Evolutionary conservation across 2,329 filamentous ascomycete species (phyloP), one percentile per base, ranked within the genome.

Genomic region (Aspergillus spinulosporus): DNA sequence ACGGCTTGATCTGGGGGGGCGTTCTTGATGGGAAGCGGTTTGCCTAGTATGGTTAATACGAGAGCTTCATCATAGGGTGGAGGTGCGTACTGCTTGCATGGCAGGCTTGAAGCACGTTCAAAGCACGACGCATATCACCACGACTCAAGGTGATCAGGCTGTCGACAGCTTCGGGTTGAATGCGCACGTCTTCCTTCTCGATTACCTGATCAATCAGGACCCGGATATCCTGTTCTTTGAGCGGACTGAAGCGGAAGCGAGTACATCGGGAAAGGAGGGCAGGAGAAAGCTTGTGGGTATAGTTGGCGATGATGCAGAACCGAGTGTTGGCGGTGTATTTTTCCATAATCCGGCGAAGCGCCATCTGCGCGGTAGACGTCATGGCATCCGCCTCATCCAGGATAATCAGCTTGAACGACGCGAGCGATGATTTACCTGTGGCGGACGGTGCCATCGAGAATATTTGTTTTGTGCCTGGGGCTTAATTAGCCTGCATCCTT

Each of bases 281-380:
- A 0, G 94, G 93, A 9, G 91, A 95, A 39, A 99, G 85, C 75
- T 99, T 99, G 79, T 99, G 94, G 31, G 94, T 94, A 75, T 99
- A 99, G 77, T 99, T 99, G 66, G 94, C 94, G 66, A 99, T 97
- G 70, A 99, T 91, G 78, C 93, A 97, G 78, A 99, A 99, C 51
- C 94, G 83, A 2, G 94, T 97, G 77, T 99, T 99, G 58, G 90
- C 90, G 0, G 94, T 99, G 78, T 99, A 99, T 77, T 96, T 96
- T 72, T 99, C 94, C 94, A 99, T 99, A 70, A 99, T 97, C 47
- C 94, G 82, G 60, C 94, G 85, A 54, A 99, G 80, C 0, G 94
- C 94, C 93, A 99, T 99, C 76, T 99, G 94, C 5, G 94, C 94
- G 0, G 93, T 95, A 52, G 90, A 89, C n/a, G 94, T 99, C 94